phyloP scores from a whole-genome alignment of 306 rosid species.

The Vachellia pachyceras region DNA sequence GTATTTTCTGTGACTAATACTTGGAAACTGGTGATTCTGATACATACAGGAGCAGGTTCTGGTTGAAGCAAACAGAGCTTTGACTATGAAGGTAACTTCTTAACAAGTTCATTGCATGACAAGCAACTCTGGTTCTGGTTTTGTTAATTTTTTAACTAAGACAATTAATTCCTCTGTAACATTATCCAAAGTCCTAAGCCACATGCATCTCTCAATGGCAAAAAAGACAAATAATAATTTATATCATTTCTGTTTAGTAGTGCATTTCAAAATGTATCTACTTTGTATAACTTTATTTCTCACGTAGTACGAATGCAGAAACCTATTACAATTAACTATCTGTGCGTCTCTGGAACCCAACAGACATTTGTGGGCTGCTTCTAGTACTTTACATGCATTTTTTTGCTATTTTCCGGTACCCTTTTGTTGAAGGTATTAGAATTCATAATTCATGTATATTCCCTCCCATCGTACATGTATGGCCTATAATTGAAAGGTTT shows the following conservation, averaged over 20 bases:
- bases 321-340: not conserved
- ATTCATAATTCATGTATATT: too few species aligned
- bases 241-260: not conserved
- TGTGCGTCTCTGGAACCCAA: not conserved
- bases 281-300: not conserved
- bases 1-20: conserved; percentile 27
- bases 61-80: conserved; percentile 82
- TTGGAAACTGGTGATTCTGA: conserved; percentile 4
- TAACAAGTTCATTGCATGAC: conserved; percentile 4
- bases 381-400: not conserved
- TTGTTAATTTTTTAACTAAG: too few species aligned
- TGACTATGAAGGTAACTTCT: conserved; percentile 67
- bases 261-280: not conserved
- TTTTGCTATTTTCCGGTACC: too few species aligned
- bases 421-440: not conserved
- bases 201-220: not conserved
- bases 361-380: not conserved
- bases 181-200: not conserved
- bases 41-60: conserved; percentile 80
- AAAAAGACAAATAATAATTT: not conserved
- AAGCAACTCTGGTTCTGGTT: not conserved
- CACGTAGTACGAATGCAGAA: not conserved
- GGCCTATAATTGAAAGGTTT: too few species aligned
- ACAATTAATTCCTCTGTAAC: not conserved
- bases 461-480: too few species aligned